Base-by-base conservation (phyloP, 2,329 filamentous ascomycete species). In the Bipolaris sorokiniana region DNA sequence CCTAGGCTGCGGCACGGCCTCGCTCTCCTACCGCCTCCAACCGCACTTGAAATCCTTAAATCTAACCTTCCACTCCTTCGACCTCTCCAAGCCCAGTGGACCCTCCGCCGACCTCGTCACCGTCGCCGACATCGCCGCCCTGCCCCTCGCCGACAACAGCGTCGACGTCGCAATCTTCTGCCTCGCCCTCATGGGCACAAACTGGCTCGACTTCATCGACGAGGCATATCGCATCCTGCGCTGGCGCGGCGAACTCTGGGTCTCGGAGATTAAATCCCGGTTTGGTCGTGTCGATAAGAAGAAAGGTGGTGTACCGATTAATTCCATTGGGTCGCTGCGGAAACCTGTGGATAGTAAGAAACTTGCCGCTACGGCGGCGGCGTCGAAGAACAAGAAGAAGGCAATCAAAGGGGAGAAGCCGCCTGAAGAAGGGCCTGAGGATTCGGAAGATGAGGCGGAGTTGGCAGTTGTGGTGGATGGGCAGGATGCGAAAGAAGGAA, bases 171-270 rank as follows among this genome's bases (percentile, higher is more conserved):
- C 91, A 47, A 88, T 99, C 66, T 98, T 98, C 82, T 99, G 95
- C 77, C 84, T 99, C 31, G 95, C 94, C 48, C 86, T 99, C 57
- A 99, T 99, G 95, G 95, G 95, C 72, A 99, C 95, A 53, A 99
- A 99, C 80, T 99, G 95, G 94, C 85, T 96, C 51, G 88, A 92
- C 68, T 98, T 99, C 75, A 86, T 99, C 69, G 95, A 98, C 78
- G 95, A 99, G 80, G 94, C 94, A 13, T 96, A 92, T 81, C 88
- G 95, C 51, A 84, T 98, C 49, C 84, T 99, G 60, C 89, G 92
- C 72, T 93, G 92, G 85, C 94, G 95, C 72, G 95, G 95, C 65
- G 95, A 99, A 81, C 87, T 97, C 51, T 99, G 95, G 95, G 86
- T 99, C 49, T 91, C 92, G 46, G 95, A 99, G 80, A 97, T 99